Evolutionary conservation across 2,329 filamentous ascomycete species (phyloP).

Genomic region (Dactylellina cionopaga): DNA sequence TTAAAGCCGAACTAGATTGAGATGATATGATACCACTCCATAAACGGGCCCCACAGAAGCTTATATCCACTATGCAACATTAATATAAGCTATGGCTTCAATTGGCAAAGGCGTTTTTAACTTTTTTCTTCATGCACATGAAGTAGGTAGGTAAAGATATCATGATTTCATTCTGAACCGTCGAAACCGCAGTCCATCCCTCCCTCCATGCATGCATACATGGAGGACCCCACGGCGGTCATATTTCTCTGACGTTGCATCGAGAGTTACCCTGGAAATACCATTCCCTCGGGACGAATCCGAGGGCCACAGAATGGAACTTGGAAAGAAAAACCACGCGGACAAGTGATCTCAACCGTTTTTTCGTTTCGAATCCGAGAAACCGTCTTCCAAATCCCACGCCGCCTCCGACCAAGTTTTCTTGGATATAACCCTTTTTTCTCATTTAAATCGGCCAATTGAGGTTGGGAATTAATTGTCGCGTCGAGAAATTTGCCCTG

Average conservation of each 20-base stretch:
- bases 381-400: constrained; percentile 8
- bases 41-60: constrained; percentile 32
- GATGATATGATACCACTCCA: constrained; percentile 19
- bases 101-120: constrained; percentile 23
- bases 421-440: not conserved
- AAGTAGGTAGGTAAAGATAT: not conserved
- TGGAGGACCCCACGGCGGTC: constrained; percentile 18
- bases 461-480: not conserved
- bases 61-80: constrained; percentile 9
- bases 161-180: not conserved
- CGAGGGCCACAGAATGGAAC: constrained; percentile 17
- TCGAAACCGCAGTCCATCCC: not conserved
- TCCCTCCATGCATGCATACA: constrained; percentile 10
- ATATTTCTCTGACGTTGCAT: constrained; percentile 39
- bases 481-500: constrained; percentile 5
- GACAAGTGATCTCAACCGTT: constrained; percentile 36
- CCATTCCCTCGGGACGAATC: constrained; percentile 20
- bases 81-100: constrained; percentile 27
- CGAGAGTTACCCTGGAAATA: constrained; percentile 26
- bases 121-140: constrained; percentile 4
- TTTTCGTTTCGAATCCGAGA: constrained; percentile 11
- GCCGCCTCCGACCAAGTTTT: constrained; percentile 4
- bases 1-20: constrained; percentile 33
- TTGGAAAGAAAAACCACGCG: constrained; percentile 28
- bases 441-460: not conserved